A percentile compares a stretch with the other conserved stretches of the same genome.
phyloP scores from a whole-genome alignment of 805 yeast genomes.

The Yamadazyma laniorum region DNA sequence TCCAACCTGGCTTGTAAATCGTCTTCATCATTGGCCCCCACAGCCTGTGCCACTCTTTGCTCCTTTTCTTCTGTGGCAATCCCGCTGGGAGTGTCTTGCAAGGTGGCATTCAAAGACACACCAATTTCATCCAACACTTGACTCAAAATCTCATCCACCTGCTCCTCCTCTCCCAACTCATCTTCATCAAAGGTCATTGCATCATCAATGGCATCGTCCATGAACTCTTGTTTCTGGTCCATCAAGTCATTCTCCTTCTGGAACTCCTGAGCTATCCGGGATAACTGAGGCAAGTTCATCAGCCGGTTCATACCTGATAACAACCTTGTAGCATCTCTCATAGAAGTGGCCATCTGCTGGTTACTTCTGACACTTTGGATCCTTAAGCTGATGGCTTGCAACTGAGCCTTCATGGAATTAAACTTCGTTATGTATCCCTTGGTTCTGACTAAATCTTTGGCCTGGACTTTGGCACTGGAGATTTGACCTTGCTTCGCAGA shows the following conservation, averaged over 20 bases:
- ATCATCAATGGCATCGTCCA: slow-evolving; percentile 97
- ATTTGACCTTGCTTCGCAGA: slow-evolving; percentile 89
- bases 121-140: slow-evolving; percentile 96
- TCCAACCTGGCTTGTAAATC: slow-evolving; percentile 87
- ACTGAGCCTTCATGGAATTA: slow-evolving; percentile 88
- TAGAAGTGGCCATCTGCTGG: slow-evolving; percentile 91
- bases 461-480: slow-evolving; percentile 89
- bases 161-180: slow-evolving; percentile 80
- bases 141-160: slow-evolving; percentile 85
- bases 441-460: slow-evolving; percentile 90
- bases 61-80: slow-evolving; percentile 37
- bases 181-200: slow-evolving; percentile 82
- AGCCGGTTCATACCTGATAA: slow-evolving; percentile 83
- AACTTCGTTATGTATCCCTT: slow-evolving; percentile 81
- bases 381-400: slow-evolving; percentile 90
- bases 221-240: slow-evolving; percentile 99
- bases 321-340: slow-evolving; percentile 89
- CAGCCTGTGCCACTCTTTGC: slow-evolving; percentile 52
- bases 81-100: slow-evolving; percentile 47
- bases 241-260: slow-evolving; percentile 91
- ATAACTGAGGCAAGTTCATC: slow-evolving; percentile 88
- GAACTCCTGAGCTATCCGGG: slow-evolving; percentile 91
- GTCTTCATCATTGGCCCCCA: slow-evolving; percentile 62
- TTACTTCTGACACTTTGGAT: slow-evolving; percentile 91
- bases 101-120: slow-evolving; percentile 62